These are phyloP conservation scores for Nosema muscidifuracis DNA, from an alignment of 371 early-diverging fungal species.

Conservation along the genomic window DNA sequence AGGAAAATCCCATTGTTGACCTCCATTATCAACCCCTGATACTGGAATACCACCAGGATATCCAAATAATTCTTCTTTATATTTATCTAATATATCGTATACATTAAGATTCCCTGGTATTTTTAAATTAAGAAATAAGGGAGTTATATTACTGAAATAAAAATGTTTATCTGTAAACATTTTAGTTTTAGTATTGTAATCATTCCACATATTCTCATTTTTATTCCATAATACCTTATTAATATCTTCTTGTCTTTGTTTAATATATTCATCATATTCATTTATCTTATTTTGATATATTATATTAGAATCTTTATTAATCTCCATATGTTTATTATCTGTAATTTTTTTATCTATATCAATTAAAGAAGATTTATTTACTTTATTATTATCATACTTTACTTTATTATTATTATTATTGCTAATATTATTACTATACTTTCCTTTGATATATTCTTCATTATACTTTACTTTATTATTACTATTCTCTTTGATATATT, in stretches of 20 bases:
- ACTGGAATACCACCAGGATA: slow-evolving; percentile 69
- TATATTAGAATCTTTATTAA: not conserved
- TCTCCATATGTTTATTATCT: too few species aligned
- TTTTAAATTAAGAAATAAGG: slow-evolving; percentile 65
- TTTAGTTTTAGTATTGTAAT: slow-evolving; percentile 55
- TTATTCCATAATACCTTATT: slow-evolving; percentile 61
- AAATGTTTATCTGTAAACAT: slow-evolving; percentile 61
- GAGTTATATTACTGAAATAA: slow-evolving; percentile 65
- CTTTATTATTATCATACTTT: too few species aligned
- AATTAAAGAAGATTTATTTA: too few species aligned
- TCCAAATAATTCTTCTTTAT: slow-evolving; percentile 49
- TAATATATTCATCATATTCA: slow-evolving; percentile 45
- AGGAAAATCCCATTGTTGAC: slow-evolving; percentile 75
- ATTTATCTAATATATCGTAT: slow-evolving; percentile 36
- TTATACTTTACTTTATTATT: too few species aligned
- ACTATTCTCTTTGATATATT: not conserved
- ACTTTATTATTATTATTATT: too few species aligned
- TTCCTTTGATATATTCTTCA: too few species aligned
- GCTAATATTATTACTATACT: too few species aligned
- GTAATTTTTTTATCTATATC: too few species aligned
- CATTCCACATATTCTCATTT: slow-evolving; percentile 55
- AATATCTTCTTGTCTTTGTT: slow-evolving; percentile 54
- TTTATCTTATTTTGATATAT: slow-evolving; percentile 6
- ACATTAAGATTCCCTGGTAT: slow-evolving; percentile 2
- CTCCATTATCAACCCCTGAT: slow-evolving; percentile 21